Conservation (phyloP, 108 stramenopile species). For the Chaetoceros tenuissimus region DNA sequence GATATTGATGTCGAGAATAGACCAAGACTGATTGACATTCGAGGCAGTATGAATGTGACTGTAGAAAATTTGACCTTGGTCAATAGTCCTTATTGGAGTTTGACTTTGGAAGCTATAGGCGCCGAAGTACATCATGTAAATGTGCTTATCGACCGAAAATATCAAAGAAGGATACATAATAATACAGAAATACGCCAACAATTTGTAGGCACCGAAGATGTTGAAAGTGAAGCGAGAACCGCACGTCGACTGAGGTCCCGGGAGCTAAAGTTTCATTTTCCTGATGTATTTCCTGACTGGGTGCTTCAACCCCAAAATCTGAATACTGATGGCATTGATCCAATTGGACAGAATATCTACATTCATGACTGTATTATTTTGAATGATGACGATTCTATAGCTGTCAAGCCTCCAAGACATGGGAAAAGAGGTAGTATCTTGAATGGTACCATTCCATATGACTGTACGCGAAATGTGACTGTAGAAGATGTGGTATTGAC, state of each 20-base stretch:
- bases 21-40: constrained; percentile 19
- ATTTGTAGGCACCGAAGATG: neutral
- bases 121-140: constrained; percentile 24
- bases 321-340: constrained; percentile 41
- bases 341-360: constrained; percentile 25
- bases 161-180: constrained; percentile 6
- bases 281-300: constrained; percentile 24
- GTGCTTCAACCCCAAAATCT: constrained; percentile 22
- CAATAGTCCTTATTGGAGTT: constrained; percentile 25
- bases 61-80: constrained; percentile 24
- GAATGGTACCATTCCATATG: constrained; percentile 2
- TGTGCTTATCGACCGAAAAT: constrained; percentile 22
- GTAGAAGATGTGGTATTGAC: constrained; percentile 25
- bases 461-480: constrained; percentile 28
- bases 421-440: neutral
- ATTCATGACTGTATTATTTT: constrained; percentile 33
- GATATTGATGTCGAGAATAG: constrained; percentile 7
- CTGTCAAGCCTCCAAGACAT: constrained; percentile 20
- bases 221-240: neutral
- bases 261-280: constrained; percentile 14
- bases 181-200: neutral
- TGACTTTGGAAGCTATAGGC: constrained; percentile 17
- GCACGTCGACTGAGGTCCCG: neutral
- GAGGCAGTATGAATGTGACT: constrained; percentile 11
- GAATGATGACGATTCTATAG: constrained; percentile 32